Base-by-base conservation (phyloP, 176 grass and related monocot species). In the Bothriochloa decipiens region DNA sequence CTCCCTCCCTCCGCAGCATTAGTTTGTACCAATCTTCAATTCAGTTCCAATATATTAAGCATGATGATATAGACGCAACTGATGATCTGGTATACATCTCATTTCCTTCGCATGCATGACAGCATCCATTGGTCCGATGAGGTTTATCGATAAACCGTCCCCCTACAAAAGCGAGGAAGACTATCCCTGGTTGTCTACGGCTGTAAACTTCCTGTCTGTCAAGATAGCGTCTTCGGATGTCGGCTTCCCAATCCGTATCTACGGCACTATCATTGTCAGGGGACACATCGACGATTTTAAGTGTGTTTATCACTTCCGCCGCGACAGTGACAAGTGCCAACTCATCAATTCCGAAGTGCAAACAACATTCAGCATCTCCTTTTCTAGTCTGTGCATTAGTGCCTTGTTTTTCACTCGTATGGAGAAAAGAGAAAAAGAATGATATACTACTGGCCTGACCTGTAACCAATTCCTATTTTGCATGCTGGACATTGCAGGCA, bases 51-150 rank as follows among this genome's bases (percentile, higher is more conserved):
- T n/a, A n/a, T n/a, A 23, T 8, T 11, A 60, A 10, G 57, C 18
- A 10, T 61, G n/a, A 61, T 25, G 57, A 4, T n/a, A 60, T n/a
- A n/a, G 22, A 22, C 23, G 20, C 18, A 60, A 23, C 20, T 61
- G n/a, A 17, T 66, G 28, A 33, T 66, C 11, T 65, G 29, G 11
- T 39, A 39, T 39, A 39, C 11, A 13, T 10, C 25, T 27, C 23
- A 12, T 35, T 35, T 37, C 17, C 15, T 68, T 35, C 43, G 12
- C 46, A 49, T 49, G 5, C 32, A 14, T 12, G 16, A 15, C 74
- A 76, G 74, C 74, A 10, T 10, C 22, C 75, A 7, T 78, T 28
- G 75, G 75, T 63, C 75, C 75, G 0, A 78, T 78, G 75, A 64
- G 57, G 11, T 14, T 4, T 14, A 75, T 49, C 10, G 17, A 76